phyloP scores from a whole-genome alignment of 176 grass and related monocot genomes.

The barley (Hordeum vulgare) region MorexV3_pseudomolecules_assembly NC_058523.1:46970095-46970594 shows the following conservation, averaged over 20 bases:
- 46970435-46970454: slow-evolving; percentile 58
- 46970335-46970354: slow-evolving; percentile 29
- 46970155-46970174: slow-evolving; percentile 52
- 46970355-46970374: slow-evolving; percentile 54
- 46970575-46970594: slow-evolving; percentile 56
- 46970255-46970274: slow-evolving; percentile 33
- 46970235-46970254: slow-evolving; percentile 28
- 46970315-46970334: slow-evolving; percentile 27
- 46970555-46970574: slow-evolving; percentile 41
- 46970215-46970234: slow-evolving; percentile 50
- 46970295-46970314: slow-evolving; percentile 27
- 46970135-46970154: slow-evolving; percentile 44
- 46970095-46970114: slow-evolving; percentile 5
- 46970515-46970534: slow-evolving; percentile 67
- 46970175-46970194: slow-evolving; percentile 36
- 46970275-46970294: slow-evolving; percentile 19
- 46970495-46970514: slow-evolving; percentile 45
- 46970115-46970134: slow-evolving; percentile 22
- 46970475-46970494: slow-evolving; percentile 20
- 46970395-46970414: slow-evolving; percentile 8
- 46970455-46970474: slow-evolving; percentile 38
- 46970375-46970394: slow-evolving; percentile 38
- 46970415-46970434: slow-evolving; percentile 50
- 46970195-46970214: slow-evolving; percentile 45
- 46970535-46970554: slow-evolving; percentile 35